These are phyloP conservation scores for Lipomyces anomalus DNA, from an alignment of 805 yeast species.

Conservation along the genomic window DNA sequence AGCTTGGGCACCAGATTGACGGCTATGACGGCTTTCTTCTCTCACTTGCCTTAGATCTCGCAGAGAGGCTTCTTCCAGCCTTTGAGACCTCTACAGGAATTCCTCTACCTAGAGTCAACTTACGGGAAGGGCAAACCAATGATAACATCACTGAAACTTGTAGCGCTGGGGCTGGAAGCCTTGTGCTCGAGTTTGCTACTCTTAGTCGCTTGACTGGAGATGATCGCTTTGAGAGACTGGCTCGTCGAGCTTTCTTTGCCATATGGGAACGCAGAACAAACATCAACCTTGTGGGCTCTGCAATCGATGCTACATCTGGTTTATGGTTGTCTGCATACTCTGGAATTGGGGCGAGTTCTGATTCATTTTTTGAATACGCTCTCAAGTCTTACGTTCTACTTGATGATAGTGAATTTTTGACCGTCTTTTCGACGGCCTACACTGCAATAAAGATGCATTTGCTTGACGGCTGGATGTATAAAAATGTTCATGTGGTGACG, in stretches of 20 bases:
- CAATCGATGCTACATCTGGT: conserved; percentile 56
- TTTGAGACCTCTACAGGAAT: conserved; percentile 56
- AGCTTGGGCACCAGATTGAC: conserved; percentile 39
- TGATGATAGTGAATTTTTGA: conserved; percentile 47
- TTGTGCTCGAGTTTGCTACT: conserved; percentile 73
- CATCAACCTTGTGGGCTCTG: conserved; percentile 69
- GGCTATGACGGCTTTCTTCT: conserved; percentile 70
- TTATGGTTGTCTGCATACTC: conserved; percentile 55
- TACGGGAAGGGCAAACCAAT: conserved; percentile 45
- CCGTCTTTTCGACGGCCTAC: conserved; percentile 57
- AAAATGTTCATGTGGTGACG: conserved; percentile 49
- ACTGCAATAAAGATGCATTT: conserved; percentile 52
- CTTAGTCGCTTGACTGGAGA: conserved; percentile 73
- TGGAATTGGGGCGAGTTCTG: conserved; percentile 88
- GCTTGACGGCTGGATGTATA: conserved; percentile 46
- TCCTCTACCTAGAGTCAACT: conserved; percentile 76
- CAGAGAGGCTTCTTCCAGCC: conserved; percentile 62
- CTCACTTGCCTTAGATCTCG: conserved; percentile 67
- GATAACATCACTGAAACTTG: conserved; percentile 55
- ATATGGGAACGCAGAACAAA: conserved; percentile 64
- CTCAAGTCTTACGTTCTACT: conserved; percentile 70
- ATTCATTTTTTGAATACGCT: conserved; percentile 86
- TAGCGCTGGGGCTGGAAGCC: conserved; percentile 81
- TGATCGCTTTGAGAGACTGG: conserved; percentile 55
- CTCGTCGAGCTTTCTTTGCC: conserved; percentile 58